Percentiles rank a stretch among this genome's conserved stretches.
These are phyloP conservation scores for Cudoniella acicularis DNA, from an alignment of 495 filamentous ascomycete genomes.

Conservation along the genomic window DNA sequence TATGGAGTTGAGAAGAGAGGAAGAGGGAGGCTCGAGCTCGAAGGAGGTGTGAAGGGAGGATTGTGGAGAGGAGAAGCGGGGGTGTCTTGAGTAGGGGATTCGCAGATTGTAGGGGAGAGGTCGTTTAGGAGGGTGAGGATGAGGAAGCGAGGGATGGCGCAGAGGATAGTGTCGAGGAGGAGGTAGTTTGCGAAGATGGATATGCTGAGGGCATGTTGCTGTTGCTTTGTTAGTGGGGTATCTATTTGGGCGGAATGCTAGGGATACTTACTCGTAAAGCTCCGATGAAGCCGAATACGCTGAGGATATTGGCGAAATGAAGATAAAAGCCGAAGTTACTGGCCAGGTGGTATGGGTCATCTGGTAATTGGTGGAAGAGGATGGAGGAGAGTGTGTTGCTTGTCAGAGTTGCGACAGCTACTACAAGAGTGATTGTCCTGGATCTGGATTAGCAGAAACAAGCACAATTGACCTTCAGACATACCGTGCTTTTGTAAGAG, in stretches of 20 bases:
- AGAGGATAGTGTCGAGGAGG: conserved; percentile 21
- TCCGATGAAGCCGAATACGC: conserved; percentile 24
- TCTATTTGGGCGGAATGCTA: neutral
- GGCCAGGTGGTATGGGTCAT: conserved; percentile 24
- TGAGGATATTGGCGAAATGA: conserved; percentile 25
- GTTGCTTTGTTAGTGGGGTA: neutral
- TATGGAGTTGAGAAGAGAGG: neutral
- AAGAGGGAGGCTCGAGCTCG: neutral
- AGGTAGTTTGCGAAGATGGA: conserved; percentile 25
- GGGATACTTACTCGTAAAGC: conserved; percentile 17
- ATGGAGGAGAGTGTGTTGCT: conserved; percentile 18
- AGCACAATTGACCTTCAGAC: neutral
- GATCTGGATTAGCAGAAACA: neutral
- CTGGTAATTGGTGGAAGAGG: conserved; percentile 21
- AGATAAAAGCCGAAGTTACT: conserved; percentile 20
- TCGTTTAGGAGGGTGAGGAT: conserved; percentile 17
- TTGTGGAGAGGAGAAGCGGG: too few relatives aligned
- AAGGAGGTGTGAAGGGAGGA: neutral
- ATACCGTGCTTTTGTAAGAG: conserved; percentile 11
- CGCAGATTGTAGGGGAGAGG: conserved; percentile 11
- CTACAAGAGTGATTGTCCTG: conserved; percentile 19
- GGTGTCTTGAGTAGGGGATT: too few relatives aligned
- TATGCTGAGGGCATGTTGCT: conserved; percentile 25
- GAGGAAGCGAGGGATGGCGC: conserved; percentile 21
- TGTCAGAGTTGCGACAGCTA: conserved; percentile 18